These are phyloP conservation scores for Alloteropsis semialata DNA, from an alignment of 176 grass and related monocot species.

Conservation along the genomic window DNA sequence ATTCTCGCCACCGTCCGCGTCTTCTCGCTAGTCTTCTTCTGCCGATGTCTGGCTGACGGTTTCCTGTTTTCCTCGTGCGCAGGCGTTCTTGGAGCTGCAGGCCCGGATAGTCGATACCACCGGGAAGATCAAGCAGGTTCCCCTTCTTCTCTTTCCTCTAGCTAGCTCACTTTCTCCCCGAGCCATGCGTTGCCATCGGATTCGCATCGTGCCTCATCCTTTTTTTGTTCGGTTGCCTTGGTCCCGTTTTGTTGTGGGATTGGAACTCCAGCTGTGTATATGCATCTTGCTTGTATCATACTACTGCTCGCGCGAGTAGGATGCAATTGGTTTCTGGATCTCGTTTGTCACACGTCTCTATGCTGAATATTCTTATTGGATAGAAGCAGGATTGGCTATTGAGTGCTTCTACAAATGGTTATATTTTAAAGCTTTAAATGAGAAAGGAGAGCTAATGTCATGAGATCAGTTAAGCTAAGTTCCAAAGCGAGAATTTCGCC, in stretches of 20 bases:
- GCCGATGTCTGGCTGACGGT: not conserved
- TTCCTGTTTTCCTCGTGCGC: not conserved
- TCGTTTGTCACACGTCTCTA: not conserved
- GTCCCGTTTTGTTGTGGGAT: not conserved
- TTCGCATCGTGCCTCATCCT: not conserved
- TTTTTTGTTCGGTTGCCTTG: not conserved
- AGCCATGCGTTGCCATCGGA: not conserved
- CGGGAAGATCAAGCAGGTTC: slow-evolving; percentile 83
- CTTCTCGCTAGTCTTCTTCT: not conserved
- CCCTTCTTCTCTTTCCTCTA: not conserved
- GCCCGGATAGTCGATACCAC: slow-evolving; percentile 63
- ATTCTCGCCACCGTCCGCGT: not conserved
- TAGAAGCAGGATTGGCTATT: not conserved
- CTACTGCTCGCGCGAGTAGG: not conserved
- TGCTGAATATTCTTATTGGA: not conserved
- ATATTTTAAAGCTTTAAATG: not conserved
- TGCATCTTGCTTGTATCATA: not conserved
- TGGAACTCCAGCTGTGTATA: not conserved
- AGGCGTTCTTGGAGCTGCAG: slow-evolving; percentile 96
- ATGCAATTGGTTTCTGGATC: not conserved
- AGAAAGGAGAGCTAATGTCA: not conserved
- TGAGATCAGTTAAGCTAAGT: too few relatives aligned
- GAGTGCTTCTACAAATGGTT: not conserved
- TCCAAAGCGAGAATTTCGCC: too few relatives aligned
- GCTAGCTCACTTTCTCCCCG: not conserved